phyloP scores from a whole-genome alignment of 2,329 filamentous ascomycete species.

The Exophiala dermatitidis region DNA sequence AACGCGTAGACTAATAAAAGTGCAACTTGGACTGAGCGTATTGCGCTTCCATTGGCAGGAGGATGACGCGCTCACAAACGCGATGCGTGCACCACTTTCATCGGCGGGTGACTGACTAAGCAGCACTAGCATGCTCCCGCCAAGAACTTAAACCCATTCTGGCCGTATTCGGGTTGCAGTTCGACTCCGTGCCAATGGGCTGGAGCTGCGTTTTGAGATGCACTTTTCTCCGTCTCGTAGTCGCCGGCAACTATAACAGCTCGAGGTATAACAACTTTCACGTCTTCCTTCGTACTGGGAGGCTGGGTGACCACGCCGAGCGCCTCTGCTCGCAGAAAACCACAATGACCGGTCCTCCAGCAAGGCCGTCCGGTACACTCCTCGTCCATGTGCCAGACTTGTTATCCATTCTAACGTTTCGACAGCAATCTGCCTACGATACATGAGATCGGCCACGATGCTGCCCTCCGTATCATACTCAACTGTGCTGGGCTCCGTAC shows the following conservation, averaged over 20 bases:
- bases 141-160: neutral
- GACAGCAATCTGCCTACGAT: conserved; percentile 14
- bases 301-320: no score
- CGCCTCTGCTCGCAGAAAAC: no score
- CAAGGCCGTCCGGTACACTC: conserved; percentile 1
- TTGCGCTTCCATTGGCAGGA: neutral
- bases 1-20: no score
- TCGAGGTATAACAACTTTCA: neutral
- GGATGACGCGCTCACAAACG: neutral
- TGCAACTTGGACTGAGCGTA: no score
- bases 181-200: neutral
- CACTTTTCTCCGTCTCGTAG: neutral
- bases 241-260: neutral
- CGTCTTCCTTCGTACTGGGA: no score
- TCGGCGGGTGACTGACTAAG: no score
- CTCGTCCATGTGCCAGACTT: neutral
- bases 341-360: conserved; percentile 1
- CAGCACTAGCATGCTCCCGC: neutral
- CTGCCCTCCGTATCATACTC: neutral
- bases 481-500: neutral
- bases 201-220: neutral
- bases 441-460: conserved; percentile 2
- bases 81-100: no score
- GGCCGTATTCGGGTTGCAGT: neutral
- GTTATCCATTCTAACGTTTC: conserved; percentile 1